Conservation (phyloP, 306 rosid species). For the Pachyrhizus erosus region DNA sequence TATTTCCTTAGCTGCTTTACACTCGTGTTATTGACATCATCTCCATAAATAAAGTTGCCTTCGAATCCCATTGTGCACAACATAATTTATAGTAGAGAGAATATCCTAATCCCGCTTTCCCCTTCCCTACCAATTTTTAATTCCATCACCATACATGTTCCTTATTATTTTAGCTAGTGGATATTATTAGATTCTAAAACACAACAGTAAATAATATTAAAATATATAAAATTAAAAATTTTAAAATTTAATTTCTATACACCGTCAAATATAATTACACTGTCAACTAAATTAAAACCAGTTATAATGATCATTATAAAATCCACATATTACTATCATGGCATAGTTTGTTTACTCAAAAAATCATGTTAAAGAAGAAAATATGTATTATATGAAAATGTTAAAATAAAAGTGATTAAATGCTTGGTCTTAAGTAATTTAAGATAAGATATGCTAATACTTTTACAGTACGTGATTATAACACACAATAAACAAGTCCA, state of each 20-base stretch:
- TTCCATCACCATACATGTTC: constrained; percentile 10
- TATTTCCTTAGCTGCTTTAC: constrained; percentile 43
- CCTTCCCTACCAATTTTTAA: constrained; percentile 42
- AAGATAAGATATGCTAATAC: neutral
- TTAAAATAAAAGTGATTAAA: neutral
- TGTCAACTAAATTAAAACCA: too few relatives aligned
- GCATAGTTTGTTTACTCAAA: too few relatives aligned
- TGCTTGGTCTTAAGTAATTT: neutral
- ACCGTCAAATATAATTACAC: too few relatives aligned
- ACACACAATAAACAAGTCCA: neutral
- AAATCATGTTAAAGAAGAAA: neutral
- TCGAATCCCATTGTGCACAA: constrained; percentile 45
- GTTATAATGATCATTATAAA: too few relatives aligned
- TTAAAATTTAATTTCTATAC: neutral
- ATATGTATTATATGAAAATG: neutral
- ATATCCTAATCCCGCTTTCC: constrained; percentile 59
- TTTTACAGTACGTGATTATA: neutral
- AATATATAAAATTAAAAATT: neutral
- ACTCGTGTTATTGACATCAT: constrained; percentile 43
- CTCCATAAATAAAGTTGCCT: constrained; percentile 42
- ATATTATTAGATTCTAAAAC: constrained; percentile 54
- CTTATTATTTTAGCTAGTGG: constrained; percentile 40
- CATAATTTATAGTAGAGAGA: constrained; percentile 46
- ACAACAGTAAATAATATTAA: neutral
- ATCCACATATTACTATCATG: neutral